Evolutionary conservation across 2,329 filamentous ascomycete genomes (phyloP).

Genomic region (Cordyceps militaris): DNA sequence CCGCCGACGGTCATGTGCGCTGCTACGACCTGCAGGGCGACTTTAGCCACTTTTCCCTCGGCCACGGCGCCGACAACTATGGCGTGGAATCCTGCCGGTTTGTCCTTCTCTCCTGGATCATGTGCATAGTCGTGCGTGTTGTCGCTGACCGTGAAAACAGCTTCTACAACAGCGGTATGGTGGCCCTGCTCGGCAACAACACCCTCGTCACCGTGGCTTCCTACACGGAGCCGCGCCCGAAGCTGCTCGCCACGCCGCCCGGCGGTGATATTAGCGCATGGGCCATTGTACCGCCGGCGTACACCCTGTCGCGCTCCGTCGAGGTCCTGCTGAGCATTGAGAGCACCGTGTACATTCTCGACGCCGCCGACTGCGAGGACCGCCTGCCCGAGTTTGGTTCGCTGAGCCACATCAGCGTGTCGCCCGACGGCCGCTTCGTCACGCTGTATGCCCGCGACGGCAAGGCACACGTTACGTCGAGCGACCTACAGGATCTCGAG

Average conservation of each 20-base stretch:
- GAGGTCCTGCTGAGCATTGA: slow-evolving; percentile 84
- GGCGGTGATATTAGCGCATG: slow-evolving; percentile 78
- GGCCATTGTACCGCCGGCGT: slow-evolving; percentile 79
- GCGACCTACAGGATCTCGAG: slow-evolving; percentile 86
- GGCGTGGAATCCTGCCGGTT: slow-evolving; percentile 76
- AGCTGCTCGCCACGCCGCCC: slow-evolving; percentile 67
- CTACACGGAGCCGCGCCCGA: slow-evolving; percentile 86
- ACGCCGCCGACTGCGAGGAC: slow-evolving; percentile 86
- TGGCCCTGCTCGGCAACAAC: slow-evolving; percentile 85
- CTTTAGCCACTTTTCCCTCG: slow-evolving; percentile 89
- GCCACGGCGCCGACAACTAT: slow-evolving; percentile 80
- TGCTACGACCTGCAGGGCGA: slow-evolving; percentile 92
- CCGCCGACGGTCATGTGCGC: slow-evolving; percentile 81
- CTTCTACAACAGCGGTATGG: slow-evolving; percentile 90
- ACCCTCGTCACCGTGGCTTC: slow-evolving; percentile 77
- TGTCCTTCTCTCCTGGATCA: slow-evolving; percentile 4
- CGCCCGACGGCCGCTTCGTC: slow-evolving; percentile 81
- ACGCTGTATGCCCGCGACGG: slow-evolving; percentile 81
- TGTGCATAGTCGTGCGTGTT: background rate
- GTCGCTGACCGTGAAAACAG: slow-evolving; percentile 21
- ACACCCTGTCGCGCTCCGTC: slow-evolving; percentile 85
- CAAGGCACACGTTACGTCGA: slow-evolving; percentile 85
- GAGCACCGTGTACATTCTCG: slow-evolving; percentile 77
- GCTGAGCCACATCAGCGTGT: slow-evolving; percentile 84
- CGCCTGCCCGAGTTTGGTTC: slow-evolving; percentile 85